phyloP scores from a whole-genome alignment of 345 rosid genomes.

The Populus euphratica region DNA sequence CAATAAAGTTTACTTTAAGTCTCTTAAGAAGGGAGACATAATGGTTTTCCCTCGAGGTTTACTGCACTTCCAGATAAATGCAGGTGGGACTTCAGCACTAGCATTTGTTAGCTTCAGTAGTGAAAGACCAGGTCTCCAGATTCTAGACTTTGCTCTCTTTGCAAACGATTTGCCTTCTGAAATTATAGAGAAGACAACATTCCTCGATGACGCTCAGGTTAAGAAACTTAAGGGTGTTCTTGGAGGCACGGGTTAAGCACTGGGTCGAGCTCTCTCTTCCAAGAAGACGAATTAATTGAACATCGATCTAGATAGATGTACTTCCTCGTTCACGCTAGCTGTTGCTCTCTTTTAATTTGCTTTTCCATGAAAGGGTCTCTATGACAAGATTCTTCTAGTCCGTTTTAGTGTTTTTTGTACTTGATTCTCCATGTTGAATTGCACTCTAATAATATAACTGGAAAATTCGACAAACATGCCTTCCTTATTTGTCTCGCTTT shows the following conservation, averaged over 20 bases:
- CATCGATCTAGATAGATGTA: no score
- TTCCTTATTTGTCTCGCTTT: no score
- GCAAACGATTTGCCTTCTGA: constrained; percentile 60
- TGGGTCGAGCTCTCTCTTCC: neutral
- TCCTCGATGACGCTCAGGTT: constrained; percentile 60
- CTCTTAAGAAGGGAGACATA: constrained; percentile 50
- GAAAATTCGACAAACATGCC: no score
- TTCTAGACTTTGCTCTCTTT: constrained; percentile 61
- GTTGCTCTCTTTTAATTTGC: no score
- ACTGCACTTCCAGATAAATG: constrained; percentile 70
- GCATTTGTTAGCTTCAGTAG: constrained; percentile 71
- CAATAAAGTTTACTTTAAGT: constrained; percentile 51
- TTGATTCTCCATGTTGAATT: no score
- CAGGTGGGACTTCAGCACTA: constrained; percentile 38
- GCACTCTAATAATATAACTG: no score
- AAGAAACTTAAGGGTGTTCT: constrained; percentile 86
- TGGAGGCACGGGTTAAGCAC: constrained; percentile 63
- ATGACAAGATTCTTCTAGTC: neutral
- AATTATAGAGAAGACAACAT: constrained; percentile 46
- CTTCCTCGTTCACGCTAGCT: no score
- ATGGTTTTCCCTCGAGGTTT: constrained; percentile 82
- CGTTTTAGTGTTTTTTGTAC: neutral
- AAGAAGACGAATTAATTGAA: no score
- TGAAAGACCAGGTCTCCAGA: constrained; percentile 70
- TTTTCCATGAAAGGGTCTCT: neutral